Evolutionary conservation across 169 alveolate species (phyloP), one percentile per base, ranked within the genome.

Genomic region (Amoebophrya sp.): DNA sequence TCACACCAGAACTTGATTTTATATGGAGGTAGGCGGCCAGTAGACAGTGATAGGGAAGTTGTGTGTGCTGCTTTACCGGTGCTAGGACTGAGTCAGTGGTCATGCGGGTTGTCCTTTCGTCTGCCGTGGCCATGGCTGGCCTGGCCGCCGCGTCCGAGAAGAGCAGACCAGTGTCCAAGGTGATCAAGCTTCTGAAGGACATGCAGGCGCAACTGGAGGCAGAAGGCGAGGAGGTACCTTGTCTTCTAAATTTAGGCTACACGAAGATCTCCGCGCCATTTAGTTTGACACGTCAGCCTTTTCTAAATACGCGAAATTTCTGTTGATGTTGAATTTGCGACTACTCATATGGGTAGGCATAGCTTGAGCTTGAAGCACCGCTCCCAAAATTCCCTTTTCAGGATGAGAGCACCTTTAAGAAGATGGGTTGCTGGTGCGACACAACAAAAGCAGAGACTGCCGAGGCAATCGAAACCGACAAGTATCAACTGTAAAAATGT

Each of bases 381-480:
- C n/a, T 41, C 12, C 54, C 54, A 12, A 41, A 41, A 41, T 7
- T 41, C 54, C 23, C 54, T 7, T 41, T 12, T 7, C 54, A 41
- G 54, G 54, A 41, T 12, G 54, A 41, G 54, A 7, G 23, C 54
- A 41, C 54, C n/a, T 66, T n/a, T 25, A 18, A 66, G 83, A 66
- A 66, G 83, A 66, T 66, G 83, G 83, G 83, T 66, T 66, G 83
- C 83, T 66, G 83, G 83, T 66, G 83, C 83, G 83, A 66, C 83
- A 66, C 83, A 25, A 66, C 83, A 2, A 66, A 66, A 25, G 83
- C 83, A 2, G 83, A 66, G 35, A 66, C 83, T 66, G 83, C 1
- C 7, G 83, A 66, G 83, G 83, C 83, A 2, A 66, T 66, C 83
- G 83, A 18, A 3, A 66, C 83, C 7, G 83, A 66, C 32, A n/a